Conservation (phyloP, 2,329 filamentous ascomycete species). For the Scolecobasidium constrictum region DNA sequence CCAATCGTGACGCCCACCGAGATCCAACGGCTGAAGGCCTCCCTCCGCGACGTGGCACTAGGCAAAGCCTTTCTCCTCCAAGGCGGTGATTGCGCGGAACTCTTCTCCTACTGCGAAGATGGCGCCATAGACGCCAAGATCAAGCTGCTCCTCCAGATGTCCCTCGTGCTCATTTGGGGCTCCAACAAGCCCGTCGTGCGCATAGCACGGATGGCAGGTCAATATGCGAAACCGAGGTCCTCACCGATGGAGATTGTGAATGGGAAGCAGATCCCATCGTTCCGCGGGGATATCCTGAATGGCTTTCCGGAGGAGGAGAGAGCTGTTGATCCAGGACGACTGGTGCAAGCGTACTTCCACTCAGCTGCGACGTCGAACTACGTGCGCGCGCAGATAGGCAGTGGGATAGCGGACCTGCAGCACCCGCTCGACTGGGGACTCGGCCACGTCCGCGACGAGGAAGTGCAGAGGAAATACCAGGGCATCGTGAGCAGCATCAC, state of each 20-base stretch:
- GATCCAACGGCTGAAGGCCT: constrained; percentile 68
- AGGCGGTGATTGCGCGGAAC: constrained; percentile 91
- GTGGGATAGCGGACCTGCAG: constrained; percentile 88
- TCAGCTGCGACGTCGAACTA: constrained; percentile 93
- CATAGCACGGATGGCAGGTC: constrained; percentile 91
- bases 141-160: constrained; percentile 95
- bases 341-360: constrained; percentile 90
- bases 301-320: constrained; percentile 69
- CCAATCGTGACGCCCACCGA: constrained; percentile 71
- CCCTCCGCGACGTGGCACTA: constrained; percentile 73
- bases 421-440: constrained; percentile 90
- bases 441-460: constrained; percentile 77
- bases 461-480: constrained; percentile 76
- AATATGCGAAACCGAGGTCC: constrained; percentile 92
- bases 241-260: constrained; percentile 71
- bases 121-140: constrained; percentile 89
- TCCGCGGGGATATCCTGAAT: constrained; percentile 92
- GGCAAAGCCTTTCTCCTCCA: constrained; percentile 91
- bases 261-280: constrained; percentile 74
- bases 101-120: constrained; percentile 93
- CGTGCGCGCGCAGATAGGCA: constrained; percentile 69
- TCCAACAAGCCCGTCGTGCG: constrained; percentile 73
- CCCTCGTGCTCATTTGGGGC: constrained; percentile 87
- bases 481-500: constrained; percentile 76
- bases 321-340: constrained; percentile 67